Evolutionary conservation across 345 rosid genomes (phyloP).

Genomic region (Populus alba): DNA sequence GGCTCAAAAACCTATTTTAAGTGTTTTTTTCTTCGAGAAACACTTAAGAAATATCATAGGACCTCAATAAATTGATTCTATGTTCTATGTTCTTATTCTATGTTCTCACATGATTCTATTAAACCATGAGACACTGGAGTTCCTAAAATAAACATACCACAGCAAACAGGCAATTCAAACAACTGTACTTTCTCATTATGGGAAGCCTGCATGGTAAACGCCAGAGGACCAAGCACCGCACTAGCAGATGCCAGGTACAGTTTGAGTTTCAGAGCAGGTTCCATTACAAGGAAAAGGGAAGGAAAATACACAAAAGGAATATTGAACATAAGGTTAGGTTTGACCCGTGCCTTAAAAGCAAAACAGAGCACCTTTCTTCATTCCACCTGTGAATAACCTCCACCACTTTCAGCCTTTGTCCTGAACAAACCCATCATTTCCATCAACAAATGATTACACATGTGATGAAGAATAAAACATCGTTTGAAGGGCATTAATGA

Average conservation of each 20-base stretch:
- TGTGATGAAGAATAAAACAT: neutral
- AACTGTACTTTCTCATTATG: too few species aligned
- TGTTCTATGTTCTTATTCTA: too few species aligned
- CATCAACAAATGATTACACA: neutral
- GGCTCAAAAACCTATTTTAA: too few species aligned
- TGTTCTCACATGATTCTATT: too few species aligned
- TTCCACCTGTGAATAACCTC: conserved; percentile 62
- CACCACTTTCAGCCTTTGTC: conserved; percentile 60
- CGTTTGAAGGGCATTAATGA: neutral
- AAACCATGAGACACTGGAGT: too few species aligned
- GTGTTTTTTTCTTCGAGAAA: too few species aligned
- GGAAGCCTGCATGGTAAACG: neutral
- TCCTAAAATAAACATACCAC: too few species aligned
- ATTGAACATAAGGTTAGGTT: neutral
- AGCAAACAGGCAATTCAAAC: too few species aligned
- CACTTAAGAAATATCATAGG: too few species aligned
- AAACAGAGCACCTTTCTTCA: conserved; percentile 28
- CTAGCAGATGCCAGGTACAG: neutral
- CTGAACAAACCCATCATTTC: conserved; percentile 37
- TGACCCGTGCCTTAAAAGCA: neutral
- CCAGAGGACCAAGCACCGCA: neutral
- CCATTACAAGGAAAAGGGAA: neutral
- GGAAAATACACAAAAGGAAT: neutral
- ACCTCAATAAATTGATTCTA: too few species aligned
- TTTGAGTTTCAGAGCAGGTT: neutral